Conservation (phyloP, 2,329 filamentous ascomycete species). For the Bipolaris cookei region DNA sequence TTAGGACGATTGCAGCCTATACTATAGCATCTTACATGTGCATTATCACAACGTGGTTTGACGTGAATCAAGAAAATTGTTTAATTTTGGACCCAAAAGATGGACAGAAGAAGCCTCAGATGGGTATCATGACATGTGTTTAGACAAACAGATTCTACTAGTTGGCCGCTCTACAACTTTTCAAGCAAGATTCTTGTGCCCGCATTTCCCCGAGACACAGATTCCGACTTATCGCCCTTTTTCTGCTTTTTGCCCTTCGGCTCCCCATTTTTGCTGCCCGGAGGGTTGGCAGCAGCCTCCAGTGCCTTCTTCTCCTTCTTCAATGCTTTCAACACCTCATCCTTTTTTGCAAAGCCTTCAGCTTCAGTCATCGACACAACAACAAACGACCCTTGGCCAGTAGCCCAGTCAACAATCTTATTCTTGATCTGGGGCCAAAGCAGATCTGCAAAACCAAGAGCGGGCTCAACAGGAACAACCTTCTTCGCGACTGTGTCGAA, state of each 20-base stretch:
- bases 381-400: slow-evolving; percentile 83
- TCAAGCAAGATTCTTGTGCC: slow-evolving; percentile 56
- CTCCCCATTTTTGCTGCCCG: slow-evolving; percentile 48
- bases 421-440: slow-evolving; percentile 83
- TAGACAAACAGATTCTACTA: neutral
- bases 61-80: neutral
- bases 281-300: slow-evolving; percentile 66
- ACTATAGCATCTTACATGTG: neutral
- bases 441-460: slow-evolving; percentile 78
- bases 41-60: neutral
- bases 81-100: neutral
- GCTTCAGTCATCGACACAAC: slow-evolving; percentile 82
- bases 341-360: slow-evolving; percentile 68
- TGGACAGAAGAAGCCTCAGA: neutral
- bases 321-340: slow-evolving; percentile 71
- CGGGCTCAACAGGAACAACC: slow-evolving; percentile 73
- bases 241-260: slow-evolving; percentile 43
- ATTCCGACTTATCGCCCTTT: slow-evolving; percentile 50
- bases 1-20: neutral
- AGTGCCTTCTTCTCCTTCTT: slow-evolving; percentile 75
- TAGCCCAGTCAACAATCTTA: slow-evolving; percentile 81
- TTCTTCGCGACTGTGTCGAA: slow-evolving; percentile 77
- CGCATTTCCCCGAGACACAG: slow-evolving; percentile 51
- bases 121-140: slow-evolving; percentile 15
- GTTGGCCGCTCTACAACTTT: slow-evolving; percentile 39